Conservation (phyloP, 2,329 filamentous ascomycete species). For the Curvularia verruculosa region DNA sequence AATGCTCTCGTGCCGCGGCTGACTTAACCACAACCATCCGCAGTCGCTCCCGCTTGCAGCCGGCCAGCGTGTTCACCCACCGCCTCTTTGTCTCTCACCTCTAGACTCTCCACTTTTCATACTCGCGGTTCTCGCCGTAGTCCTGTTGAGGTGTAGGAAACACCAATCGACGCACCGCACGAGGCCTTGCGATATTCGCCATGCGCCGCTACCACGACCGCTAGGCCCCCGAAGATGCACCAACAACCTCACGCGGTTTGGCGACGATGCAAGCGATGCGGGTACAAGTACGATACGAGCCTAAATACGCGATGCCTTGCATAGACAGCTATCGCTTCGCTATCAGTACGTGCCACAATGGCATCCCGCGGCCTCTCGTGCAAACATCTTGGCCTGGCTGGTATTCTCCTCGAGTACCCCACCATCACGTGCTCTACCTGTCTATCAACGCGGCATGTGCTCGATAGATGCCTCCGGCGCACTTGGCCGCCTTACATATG, state of each 20-base stretch:
- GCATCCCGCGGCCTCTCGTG: slow-evolving; percentile 3
- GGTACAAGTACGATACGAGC: slow-evolving; percentile 14
- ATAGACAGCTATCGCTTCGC: slow-evolving; percentile 17
- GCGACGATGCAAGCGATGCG: slow-evolving; percentile 20
- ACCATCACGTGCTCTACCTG: slow-evolving; percentile 5
- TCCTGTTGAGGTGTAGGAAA: slow-evolving; percentile 4
- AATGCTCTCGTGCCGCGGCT: slow-evolving; percentile 25
- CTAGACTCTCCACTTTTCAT: slow-evolving; percentile 31
- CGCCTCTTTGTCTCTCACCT: slow-evolving; percentile 35
- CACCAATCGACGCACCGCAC: slow-evolving; percentile 31
- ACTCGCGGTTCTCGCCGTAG: slow-evolving; percentile 26
- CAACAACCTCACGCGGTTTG: slow-evolving; percentile 26
- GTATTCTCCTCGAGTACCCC: slow-evolving; percentile 1
- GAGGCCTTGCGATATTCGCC: slow-evolving; percentile 21
- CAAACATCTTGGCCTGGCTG: background rate
- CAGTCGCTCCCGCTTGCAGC: slow-evolving; percentile 32
- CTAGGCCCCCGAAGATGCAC: slow-evolving; percentile 30
- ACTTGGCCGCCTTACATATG: background rate
- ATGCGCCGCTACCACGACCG: slow-evolving; percentile 28
- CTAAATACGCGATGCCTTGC: slow-evolving; percentile 2
- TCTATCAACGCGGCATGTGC: background rate
- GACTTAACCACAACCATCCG: slow-evolving; percentile 30
- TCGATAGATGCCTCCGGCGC: background rate
- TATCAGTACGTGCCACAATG: slow-evolving; percentile 3
- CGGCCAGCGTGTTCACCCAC: slow-evolving; percentile 37